Percentiles rank a stretch among this genome's conserved stretches.
phyloP scores from a whole-genome alignment of 768 basidiomycete genomes.

The Kwoniella newhampshirensis region DNA sequence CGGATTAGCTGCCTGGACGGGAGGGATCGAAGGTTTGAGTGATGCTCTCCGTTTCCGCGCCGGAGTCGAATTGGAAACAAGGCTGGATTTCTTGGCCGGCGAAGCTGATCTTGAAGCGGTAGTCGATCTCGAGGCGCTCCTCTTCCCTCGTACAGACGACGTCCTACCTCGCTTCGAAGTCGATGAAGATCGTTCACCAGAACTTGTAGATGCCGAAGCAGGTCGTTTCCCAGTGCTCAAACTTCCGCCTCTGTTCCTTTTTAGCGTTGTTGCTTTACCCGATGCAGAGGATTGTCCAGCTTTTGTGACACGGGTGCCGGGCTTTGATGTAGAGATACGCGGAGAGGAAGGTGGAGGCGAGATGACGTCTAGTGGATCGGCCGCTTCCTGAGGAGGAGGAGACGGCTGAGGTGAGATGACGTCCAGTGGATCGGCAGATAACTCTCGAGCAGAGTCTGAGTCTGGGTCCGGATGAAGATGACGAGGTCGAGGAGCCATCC shows the following conservation, averaged over 20 bases:
- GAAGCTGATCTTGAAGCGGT: constrained; percentile 1
- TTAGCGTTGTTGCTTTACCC: no score
- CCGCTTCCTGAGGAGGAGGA: neutral
- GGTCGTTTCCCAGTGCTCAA: no score
- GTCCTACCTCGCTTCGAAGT: neutral
- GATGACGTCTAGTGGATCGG: neutral
- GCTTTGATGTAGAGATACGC: neutral
- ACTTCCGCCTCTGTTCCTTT: no score
- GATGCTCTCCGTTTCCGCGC: no score
- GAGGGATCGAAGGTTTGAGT: no score
- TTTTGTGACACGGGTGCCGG: no score
- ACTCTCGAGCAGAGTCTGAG: constrained; percentile 1
- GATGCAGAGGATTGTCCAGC: no score
- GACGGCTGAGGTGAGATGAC: constrained; percentile 6
- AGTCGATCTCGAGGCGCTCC: neutral
- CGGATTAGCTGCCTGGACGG: no score
- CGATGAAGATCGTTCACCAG: neutral
- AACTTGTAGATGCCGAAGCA: neutral
- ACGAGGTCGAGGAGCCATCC: no score
- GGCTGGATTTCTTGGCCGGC: neutral
- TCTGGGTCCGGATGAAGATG: neutral
- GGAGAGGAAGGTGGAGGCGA: neutral
- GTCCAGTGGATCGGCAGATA: constrained; percentile 18
- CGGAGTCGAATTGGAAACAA: no score
- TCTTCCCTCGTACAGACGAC: neutral